Evolutionary conservation across 352 stramenopile genomes (phyloP), one percentile per base, ranked within the genome.

Genomic region (Globisporangium perplexum): DNA sequence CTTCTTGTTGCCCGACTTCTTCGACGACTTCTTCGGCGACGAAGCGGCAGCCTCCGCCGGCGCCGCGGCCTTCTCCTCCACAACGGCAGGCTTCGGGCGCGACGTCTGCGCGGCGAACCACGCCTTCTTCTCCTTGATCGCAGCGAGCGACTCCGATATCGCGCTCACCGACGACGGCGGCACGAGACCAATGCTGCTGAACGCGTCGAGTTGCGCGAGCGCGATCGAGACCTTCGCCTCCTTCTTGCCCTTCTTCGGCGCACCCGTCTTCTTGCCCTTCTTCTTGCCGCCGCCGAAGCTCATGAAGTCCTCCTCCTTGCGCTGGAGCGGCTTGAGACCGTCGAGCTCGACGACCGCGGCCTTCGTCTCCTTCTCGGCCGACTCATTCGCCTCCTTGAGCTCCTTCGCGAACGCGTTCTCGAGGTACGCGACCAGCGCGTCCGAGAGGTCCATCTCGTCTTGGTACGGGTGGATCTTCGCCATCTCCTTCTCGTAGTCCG

Each of bases 401-500:
- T 94, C 84, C 65, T 92, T 94, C 45, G 70, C 60, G 65, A 97
- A 98, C 18, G 77, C 95, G 50, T 88, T 95, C 59, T 97, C 87
- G 45, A 99, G 65, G 69, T 97, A 98, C 20, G 84, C 69, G 1
- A 96, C 78, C 14, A 99, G 77, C 45, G 93, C 96, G 57, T 98
- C 93, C 60, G 93, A 98, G 8, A 99, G 75, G 62, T 95, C 88
- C 77, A 98, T 95, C 65, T 99, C 93, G 62, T 98, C 90, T 73
- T 98, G 93, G 70, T 97, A 98, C 33, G 93, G 93, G 71, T 96
- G 93, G 68, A 98, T 97, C 75, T 98, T 97, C 55, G 88, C 70
- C 70, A 98, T 90, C 65, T 98, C 95, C 63, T 96, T 89, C 65
- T 98, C 93, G 69, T 98, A 98, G 58, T 97, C 79, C n/a, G 96